These are phyloP conservation scores for Mortierella sp. DNA, from an alignment of 371 early-diverging fungal species.

Conservation along the genomic window DNA sequence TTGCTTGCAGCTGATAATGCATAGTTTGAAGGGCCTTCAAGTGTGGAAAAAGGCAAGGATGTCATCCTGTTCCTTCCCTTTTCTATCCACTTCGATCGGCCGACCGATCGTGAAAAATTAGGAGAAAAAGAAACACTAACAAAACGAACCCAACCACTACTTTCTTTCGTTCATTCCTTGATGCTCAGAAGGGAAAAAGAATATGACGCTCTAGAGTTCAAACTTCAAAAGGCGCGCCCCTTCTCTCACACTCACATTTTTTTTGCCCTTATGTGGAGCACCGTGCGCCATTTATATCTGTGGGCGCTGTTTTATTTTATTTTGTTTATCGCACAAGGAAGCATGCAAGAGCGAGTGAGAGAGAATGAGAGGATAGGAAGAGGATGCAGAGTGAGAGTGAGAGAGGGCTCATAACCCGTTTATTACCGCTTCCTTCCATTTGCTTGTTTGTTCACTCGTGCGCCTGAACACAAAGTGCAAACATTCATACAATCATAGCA, in stretches of 20 bases:
- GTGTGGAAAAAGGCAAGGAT: neutral
- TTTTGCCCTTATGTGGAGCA: neutral
- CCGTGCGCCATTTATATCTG: neutral
- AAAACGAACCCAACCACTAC: neutral
- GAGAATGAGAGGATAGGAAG: neutral
- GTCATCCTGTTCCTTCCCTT: neutral
- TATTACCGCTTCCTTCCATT: neutral
- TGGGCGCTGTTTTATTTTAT: neutral
- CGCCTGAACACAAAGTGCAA: conserved; percentile 1
- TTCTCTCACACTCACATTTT: neutral
- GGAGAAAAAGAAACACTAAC: neutral
- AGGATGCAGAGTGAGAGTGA: neutral
- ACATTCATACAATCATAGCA: neutral
- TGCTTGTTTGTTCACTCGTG: neutral
- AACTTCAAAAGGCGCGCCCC: neutral
- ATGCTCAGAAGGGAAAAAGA: neutral
- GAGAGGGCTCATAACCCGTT: neutral
- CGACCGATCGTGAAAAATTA: conserved; percentile 5
- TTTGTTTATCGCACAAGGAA: neutral
- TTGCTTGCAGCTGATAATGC: neutral
- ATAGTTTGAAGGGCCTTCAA: neutral
- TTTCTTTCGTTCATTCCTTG: neutral
- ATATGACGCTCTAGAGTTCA: neutral
- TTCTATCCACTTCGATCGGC: neutral
- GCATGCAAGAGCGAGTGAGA: neutral